These are phyloP conservation scores for Thymus quinquecostatus DNA, from an alignment of 257 asterid species.

Conservation along the genomic window DNA sequence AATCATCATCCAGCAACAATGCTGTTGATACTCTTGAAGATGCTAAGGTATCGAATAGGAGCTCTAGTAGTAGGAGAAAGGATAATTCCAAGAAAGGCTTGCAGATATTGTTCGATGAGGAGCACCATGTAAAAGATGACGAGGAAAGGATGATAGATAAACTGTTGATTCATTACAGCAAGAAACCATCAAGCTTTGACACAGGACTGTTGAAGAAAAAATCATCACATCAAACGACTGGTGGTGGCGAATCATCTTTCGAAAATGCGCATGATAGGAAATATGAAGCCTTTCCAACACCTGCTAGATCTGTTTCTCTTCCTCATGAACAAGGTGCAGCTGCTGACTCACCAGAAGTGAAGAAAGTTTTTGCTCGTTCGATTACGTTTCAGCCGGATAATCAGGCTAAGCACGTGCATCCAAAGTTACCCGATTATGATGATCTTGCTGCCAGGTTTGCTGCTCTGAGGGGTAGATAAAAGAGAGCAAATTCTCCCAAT, in stretches of 20 bases:
- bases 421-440: slow-evolving; percentile 90
- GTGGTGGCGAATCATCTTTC: slow-evolving; percentile 52
- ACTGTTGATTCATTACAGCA: slow-evolving; percentile 83
- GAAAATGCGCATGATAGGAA: slow-evolving; percentile 37
- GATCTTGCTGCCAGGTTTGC: slow-evolving; percentile 93
- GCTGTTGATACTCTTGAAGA: slow-evolving; percentile 48
- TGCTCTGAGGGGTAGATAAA: slow-evolving; percentile 72
- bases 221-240: slow-evolving; percentile 19
- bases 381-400: slow-evolving; percentile 76
- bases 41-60: slow-evolving; percentile 44
- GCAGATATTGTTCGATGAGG: slow-evolving; percentile 62
- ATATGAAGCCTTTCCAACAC: slow-evolving; percentile 41
- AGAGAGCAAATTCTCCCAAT: slow-evolving; percentile 2
- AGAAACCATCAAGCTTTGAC: slow-evolving; percentile 62
- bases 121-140: slow-evolving; percentile 50
- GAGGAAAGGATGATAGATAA: slow-evolving; percentile 88
- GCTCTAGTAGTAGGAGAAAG: slow-evolving; percentile 73
- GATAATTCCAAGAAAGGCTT: slow-evolving; percentile 71
- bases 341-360: slow-evolving; percentile 36
- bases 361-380: slow-evolving; percentile 62
- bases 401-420: slow-evolving; percentile 88
- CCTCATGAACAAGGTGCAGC: slow-evolving; percentile 50
- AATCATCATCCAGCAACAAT: slow-evolving; percentile 48
- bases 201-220: slow-evolving; percentile 47
- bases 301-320: slow-evolving; percentile 74